Base-by-base conservation (phyloP, 768 basidiomycete genomes). In the Amanita pallidorosea region DNA sequence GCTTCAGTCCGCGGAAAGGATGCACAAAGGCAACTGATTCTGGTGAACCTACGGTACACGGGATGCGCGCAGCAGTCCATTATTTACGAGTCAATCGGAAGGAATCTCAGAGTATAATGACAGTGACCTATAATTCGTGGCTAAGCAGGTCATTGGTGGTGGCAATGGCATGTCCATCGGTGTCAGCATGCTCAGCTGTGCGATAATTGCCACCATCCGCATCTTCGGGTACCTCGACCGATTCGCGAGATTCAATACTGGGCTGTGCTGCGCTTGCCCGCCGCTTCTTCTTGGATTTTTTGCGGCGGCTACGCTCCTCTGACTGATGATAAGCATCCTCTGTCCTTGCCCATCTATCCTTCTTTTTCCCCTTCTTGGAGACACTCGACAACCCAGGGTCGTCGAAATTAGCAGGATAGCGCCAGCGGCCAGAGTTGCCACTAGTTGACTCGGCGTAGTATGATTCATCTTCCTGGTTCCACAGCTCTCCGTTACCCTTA, bases 271-370 rank as follows among this genome's bases (percentile, higher is more conserved):
- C 58, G 17, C 42, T 54, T 54, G 69, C 72, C 56, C 69, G 74
- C 61, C 76, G 77, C 67, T 77, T 82, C 70, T 81, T 85, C 72
- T 77, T 85, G 54, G 70, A 76, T 70, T 77, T 86, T 61, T 70
- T 73, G 60, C 69, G 75, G 57, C 60, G 65, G 47, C 63, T 61
- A 45, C 62, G 67, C 55, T 68, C 72, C 53, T 67, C 71, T 58
- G 70, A 77, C 59, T 77, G 67, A 59, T 69, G 71, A 58, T 90
- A 85, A 31, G 88, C 89, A 63, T 92, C 89, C 65, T 89, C 87
- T 29, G 88, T 90, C 65, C 85, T 73, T 53, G 83, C 88, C 84
- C 85, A 91, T 52, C 89, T 72, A 58, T 92, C 89, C 65, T 91
- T 90, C 76, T 89, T 91, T 47, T 78, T 77, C 58, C 82, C 83